A percentile compares a stretch with the other conserved stretches of the same genome.
phyloP scores from a whole-genome alignment of 257 asterid species.

The Anisodus tanguticus region DNA sequence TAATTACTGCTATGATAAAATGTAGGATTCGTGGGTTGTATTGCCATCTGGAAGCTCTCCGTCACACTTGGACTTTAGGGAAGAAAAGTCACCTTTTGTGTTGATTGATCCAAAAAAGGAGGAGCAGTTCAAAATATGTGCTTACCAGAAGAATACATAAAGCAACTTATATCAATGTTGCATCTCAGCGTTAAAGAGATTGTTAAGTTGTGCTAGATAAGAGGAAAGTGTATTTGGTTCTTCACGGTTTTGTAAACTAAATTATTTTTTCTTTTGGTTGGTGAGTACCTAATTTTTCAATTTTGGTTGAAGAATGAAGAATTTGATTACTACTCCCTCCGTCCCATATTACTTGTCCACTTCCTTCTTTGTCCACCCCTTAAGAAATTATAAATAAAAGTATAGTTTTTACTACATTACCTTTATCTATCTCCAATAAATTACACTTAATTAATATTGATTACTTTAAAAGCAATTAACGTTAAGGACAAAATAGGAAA shows the following conservation, averaged over 20 bases:
- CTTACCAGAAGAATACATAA: neutral
- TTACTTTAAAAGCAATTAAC: too few relatives aligned
- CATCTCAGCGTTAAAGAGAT: neutral
- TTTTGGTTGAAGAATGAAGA: neutral
- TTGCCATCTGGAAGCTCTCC: slow-evolving; percentile 3
- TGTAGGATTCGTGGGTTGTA: neutral
- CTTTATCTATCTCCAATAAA: too few relatives aligned
- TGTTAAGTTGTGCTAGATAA: neutral
- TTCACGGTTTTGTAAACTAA: neutral
- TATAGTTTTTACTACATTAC: too few relatives aligned
- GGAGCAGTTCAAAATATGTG: neutral
- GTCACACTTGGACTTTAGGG: neutral
- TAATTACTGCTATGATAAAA: neutral
- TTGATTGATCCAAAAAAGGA: neutral
- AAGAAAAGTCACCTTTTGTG: neutral
- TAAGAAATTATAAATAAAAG: too few relatives aligned
- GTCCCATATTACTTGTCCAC: too few relatives aligned
- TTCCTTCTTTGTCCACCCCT: too few relatives aligned
- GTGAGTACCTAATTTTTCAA: neutral
- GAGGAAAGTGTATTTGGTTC: neutral
- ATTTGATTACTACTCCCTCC: neutral
- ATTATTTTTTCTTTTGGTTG: neutral
- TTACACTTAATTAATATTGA: too few relatives aligned
- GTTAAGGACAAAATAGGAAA: too few relatives aligned
- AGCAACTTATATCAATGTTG: neutral